Evolutionary conservation across 176 grass and related monocot genomes (phyloP).

Genomic region (Zea mays): DNA sequence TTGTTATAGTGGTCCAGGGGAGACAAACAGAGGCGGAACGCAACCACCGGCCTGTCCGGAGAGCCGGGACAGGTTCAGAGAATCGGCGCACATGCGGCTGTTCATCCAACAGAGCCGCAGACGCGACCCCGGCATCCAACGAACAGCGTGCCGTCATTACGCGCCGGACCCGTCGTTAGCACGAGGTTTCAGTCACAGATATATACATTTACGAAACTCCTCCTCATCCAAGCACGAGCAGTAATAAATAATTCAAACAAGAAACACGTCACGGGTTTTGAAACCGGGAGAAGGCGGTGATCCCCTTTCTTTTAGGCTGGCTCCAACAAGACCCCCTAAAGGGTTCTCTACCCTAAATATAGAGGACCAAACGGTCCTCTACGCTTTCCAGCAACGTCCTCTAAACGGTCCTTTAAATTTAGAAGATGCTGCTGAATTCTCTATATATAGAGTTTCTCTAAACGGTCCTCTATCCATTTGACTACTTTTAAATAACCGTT

Average conservation of each 20-base stretch:
- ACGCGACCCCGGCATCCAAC: not conserved
- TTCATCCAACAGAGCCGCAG: not conserved
- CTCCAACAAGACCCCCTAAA: too few relatives aligned
- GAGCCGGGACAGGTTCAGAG: slow-evolving; percentile 5
- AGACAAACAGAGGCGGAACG: not conserved
- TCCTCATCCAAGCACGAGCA: not conserved
- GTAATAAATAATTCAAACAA: not conserved
- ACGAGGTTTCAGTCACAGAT: not conserved
- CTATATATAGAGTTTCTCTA: too few relatives aligned
- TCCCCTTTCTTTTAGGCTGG: not conserved
- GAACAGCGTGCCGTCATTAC: not conserved
- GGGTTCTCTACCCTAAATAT: too few relatives aligned
- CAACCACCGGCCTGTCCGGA: not conserved
- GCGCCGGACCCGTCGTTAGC: not conserved
- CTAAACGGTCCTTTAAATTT: too few relatives aligned
- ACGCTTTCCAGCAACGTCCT: too few relatives aligned
- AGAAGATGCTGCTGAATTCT: too few relatives aligned
- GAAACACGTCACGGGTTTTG: slow-evolving; percentile 10
- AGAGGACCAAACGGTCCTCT: too few relatives aligned
- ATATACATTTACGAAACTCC: not conserved
- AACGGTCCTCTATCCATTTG: too few relatives aligned
- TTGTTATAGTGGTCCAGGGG: too few relatives aligned
- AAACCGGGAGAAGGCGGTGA: not conserved
- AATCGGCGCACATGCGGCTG: not conserved
- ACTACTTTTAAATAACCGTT: too few relatives aligned